Conservation (phyloP, 768 basidiomycete genomes). For the Rhizopogon rudus region DNA sequence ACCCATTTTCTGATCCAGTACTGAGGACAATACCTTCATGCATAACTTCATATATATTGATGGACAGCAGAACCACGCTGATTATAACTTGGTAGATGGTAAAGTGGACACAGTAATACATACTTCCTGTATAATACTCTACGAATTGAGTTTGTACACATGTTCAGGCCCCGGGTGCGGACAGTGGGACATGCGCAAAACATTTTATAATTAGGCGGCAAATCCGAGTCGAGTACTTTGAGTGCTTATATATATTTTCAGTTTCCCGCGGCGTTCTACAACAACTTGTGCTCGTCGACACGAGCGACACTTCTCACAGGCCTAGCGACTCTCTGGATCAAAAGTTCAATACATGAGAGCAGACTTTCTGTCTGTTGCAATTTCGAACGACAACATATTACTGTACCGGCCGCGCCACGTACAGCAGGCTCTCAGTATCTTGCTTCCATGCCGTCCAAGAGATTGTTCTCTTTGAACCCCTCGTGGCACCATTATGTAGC, state of each 20-base stretch:
- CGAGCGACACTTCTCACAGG: too few species aligned
- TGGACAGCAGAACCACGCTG: constrained; percentile 1
- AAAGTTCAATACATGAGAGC: not conserved
- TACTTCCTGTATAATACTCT: too few species aligned
- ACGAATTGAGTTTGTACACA: too few species aligned
- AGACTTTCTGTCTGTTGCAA: not conserved
- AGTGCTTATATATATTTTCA: too few species aligned
- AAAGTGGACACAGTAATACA: too few species aligned
- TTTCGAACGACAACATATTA: not conserved
- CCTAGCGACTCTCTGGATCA: too few species aligned
- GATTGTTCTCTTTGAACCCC: constrained; percentile 34
- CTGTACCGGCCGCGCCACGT: not conserved
- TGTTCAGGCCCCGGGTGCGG: too few species aligned
- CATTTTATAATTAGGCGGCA: too few species aligned
- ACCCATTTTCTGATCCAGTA: not conserved
- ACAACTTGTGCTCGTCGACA: too few species aligned
- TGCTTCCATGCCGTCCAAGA: constrained; percentile 18
- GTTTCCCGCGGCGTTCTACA: too few species aligned
- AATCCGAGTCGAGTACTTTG: too few species aligned
- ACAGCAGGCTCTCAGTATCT: not conserved
- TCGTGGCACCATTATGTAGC: constrained; percentile 50
- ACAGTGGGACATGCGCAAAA: too few species aligned
- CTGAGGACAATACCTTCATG: not conserved
- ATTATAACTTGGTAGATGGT: not conserved
- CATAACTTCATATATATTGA: not conserved